A percentile compares a stretch with the other conserved stretches of the same genome.
Evolutionary conservation across 2,329 filamentous ascomycete genomes (phyloP).

Genomic region (Pseudocercospora fijiensis): DNA sequence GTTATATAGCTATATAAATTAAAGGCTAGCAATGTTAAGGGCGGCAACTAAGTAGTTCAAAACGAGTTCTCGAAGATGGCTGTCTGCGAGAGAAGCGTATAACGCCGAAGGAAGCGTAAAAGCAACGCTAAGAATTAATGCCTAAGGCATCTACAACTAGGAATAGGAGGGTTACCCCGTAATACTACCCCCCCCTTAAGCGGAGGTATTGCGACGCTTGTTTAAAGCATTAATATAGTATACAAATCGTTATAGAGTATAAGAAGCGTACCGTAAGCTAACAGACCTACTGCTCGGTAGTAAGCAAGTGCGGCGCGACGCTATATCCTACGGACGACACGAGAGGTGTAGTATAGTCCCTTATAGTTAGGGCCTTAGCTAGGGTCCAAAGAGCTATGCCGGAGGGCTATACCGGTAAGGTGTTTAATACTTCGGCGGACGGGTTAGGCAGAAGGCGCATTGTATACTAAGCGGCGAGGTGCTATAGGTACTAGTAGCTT

Average conservation of each 20-base stretch:
- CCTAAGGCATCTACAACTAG: too few species aligned
- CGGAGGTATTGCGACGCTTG: background rate
- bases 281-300: background rate
- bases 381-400: background rate
- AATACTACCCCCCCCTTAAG: too few species aligned
- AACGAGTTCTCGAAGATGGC: too few species aligned
- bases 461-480: background rate
- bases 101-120: too few species aligned
- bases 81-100: too few species aligned
- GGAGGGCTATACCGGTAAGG: background rate
- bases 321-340: background rate
- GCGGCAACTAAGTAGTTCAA: too few species aligned
- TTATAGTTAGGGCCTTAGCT: background rate
- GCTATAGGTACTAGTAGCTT: background rate
- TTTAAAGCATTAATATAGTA: background rate
- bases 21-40: too few species aligned
- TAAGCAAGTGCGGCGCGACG: background rate
- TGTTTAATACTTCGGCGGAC: background rate
- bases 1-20: too few species aligned
- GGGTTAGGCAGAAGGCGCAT: background rate
- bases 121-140: too few species aligned
- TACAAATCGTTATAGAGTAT: background rate
- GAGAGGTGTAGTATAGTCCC: background rate
- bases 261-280: background rate
- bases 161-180: too few species aligned